Evolutionary conservation across 2,329 filamentous ascomycete genomes (phyloP).

Genomic region (Endothia cerciana): DNA sequence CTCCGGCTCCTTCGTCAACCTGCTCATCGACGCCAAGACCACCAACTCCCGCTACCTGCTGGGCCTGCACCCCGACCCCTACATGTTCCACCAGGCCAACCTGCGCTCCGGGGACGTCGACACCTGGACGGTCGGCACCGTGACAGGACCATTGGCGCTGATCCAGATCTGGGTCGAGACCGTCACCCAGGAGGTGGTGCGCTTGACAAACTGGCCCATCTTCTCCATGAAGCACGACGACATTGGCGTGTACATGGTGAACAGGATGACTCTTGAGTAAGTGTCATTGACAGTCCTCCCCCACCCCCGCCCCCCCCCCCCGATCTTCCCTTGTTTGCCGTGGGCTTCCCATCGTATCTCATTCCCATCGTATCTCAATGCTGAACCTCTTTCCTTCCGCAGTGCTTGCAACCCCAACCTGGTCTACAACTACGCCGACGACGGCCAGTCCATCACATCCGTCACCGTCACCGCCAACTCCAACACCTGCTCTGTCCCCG

Average conservation of each 20-base stretch:
- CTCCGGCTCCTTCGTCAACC: slow-evolving; percentile 54
- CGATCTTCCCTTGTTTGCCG: neutral
- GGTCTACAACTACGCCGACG: slow-evolving; percentile 47
- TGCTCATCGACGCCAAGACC: slow-evolving; percentile 53
- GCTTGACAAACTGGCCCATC: slow-evolving; percentile 54
- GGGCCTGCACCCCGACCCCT: slow-evolving; percentile 57
- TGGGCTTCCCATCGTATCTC: neutral
- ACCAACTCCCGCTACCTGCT: slow-evolving; percentile 62
- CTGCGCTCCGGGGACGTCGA: slow-evolving; percentile 54
- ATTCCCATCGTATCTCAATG: neutral
- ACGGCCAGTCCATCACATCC: slow-evolving; percentile 50
- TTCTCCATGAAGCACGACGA: slow-evolving; percentile 61
- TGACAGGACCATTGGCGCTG: slow-evolving; percentile 52
- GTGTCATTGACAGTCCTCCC: neutral
- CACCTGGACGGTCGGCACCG: slow-evolving; percentile 52
- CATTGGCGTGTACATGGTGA: slow-evolving; percentile 53
- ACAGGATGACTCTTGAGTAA: slow-evolving; percentile 50
- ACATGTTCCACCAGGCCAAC: slow-evolving; percentile 70
- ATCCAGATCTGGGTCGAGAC: slow-evolving; percentile 62
- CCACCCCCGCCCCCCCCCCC: neutral
- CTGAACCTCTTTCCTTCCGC: slow-evolving; percentile 2
- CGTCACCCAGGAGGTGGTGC: slow-evolving; percentile 55
- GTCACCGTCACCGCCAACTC: slow-evolving; percentile 56
- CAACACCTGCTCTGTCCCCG: slow-evolving; percentile 54
- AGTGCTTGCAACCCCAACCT: slow-evolving; percentile 52